Conservation (phyloP, 2,329 filamentous ascomycete genomes). For the Emydomyces testavorans region DNA sequence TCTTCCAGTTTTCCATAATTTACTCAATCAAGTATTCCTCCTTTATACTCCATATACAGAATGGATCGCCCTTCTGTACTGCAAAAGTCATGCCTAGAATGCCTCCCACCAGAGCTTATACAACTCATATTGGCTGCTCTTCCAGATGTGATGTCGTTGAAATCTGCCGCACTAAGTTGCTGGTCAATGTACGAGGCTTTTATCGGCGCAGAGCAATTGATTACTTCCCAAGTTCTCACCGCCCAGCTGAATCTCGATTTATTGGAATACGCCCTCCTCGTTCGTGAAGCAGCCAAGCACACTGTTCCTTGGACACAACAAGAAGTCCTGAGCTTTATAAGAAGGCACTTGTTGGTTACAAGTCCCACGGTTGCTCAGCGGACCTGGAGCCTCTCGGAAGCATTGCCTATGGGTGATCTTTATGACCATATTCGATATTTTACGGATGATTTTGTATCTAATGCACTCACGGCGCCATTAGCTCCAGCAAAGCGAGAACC, state of each 20-base stretch:
- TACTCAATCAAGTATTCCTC: no score
- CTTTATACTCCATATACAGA: neutral
- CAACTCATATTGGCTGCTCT: slow-evolving; percentile 1
- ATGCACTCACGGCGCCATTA: neutral
- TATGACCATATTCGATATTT: slow-evolving; percentile 4
- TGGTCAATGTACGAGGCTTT: slow-evolving; percentile 1
- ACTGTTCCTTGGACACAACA: neutral
- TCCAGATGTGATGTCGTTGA: slow-evolving; percentile 1
- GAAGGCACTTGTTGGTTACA: neutral
- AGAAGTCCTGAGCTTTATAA: neutral
- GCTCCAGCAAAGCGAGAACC: neutral
- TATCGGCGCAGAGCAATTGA: neutral
- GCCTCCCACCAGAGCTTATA: slow-evolving; percentile 3
- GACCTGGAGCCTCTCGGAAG: neutral
- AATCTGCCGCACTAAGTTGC: slow-evolving; percentile 1
- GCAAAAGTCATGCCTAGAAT: neutral
- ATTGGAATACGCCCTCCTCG: neutral
- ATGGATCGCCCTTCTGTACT: neutral
- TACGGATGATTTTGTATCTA: neutral
- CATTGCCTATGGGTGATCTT: neutral
- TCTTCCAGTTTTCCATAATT: no score
- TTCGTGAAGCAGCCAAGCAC: neutral
- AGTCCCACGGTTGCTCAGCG: neutral
- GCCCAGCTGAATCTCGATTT: neutral
- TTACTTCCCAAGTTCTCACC: slow-evolving; percentile 1